phyloP scores from a whole-genome alignment of 345 rosid species.

The Brassica carinata region DNA sequence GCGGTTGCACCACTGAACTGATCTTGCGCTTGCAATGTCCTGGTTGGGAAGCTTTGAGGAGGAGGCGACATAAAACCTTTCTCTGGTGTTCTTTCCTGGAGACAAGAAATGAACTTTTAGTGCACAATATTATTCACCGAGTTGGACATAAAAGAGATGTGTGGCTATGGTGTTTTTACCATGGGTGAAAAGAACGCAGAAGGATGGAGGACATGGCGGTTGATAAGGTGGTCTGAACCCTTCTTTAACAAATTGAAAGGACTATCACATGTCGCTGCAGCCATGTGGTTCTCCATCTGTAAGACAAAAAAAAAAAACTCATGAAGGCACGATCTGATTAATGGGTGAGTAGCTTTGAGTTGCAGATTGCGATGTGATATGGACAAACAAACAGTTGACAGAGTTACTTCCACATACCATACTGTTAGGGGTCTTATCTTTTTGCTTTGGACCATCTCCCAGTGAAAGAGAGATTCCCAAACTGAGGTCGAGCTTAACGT shows the following conservation, averaged over 20 bases:
- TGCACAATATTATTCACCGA: background rate
- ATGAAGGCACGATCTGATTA: conserved; percentile 3
- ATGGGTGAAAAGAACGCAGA: conserved; percentile 53
- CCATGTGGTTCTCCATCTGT: conserved; percentile 52
- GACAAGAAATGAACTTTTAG: conserved; percentile 1
- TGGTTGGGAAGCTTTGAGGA: conserved; percentile 51
- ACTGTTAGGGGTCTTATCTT: conserved; percentile 41
- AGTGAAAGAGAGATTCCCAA: conserved; percentile 75
- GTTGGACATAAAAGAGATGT: conserved; percentile 5
- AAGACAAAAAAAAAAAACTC: conserved; percentile 16
- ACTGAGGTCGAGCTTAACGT: conserved; percentile 69
- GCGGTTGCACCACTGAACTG: conserved; percentile 48
- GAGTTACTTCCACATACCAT: conserved; percentile 45
- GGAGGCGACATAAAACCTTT: conserved; percentile 48
- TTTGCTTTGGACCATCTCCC: conserved; percentile 51
- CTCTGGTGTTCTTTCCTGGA: conserved; percentile 62
- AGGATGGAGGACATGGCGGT: conserved; percentile 43
- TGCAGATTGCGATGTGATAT: conserved; percentile 9
- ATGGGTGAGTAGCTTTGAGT: conserved; percentile 12
- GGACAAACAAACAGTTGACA: background rate
- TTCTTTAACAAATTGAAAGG: conserved; percentile 53
- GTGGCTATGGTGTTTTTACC: conserved; percentile 47
- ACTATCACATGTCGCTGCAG: conserved; percentile 44
- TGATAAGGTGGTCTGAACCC: conserved; percentile 56
- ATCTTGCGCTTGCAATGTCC: conserved; percentile 74